Evolutionary conservation across 1,284 basidiomycete species (phyloP).

Genomic region (Ganoderma lucidum): DNA sequence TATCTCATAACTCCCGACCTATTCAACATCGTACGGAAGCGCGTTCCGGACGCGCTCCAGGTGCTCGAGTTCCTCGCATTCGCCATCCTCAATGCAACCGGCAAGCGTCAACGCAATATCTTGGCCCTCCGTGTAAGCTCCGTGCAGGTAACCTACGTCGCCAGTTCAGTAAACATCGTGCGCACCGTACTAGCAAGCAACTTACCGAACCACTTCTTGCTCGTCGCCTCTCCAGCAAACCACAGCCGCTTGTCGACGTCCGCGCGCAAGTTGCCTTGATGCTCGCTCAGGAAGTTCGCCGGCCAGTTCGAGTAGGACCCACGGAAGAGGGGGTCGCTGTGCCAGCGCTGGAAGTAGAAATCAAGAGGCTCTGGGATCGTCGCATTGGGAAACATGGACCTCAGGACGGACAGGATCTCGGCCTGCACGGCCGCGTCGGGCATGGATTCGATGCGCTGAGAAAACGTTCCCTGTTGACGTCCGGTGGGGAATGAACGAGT

Average conservation of each 20-base stretch:
- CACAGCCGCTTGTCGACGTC: constrained; percentile 61
- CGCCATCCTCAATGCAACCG: constrained; percentile 35
- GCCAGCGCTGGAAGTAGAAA: constrained; percentile 68
- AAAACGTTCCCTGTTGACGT: constrained; percentile 59
- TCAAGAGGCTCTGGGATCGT: constrained; percentile 59
- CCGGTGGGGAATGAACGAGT: constrained; percentile 3
- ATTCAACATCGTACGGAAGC: constrained; percentile 36
- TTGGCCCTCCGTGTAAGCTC: constrained; percentile 46
- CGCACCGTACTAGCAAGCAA: not conserved
- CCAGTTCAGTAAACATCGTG: not conserved
- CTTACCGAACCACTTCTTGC: constrained; percentile 62
- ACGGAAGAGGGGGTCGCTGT: constrained; percentile 61
- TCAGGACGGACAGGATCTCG: constrained; percentile 64
- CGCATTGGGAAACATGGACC: constrained; percentile 62
- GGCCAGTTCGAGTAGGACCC: constrained; percentile 80
- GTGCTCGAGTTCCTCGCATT: constrained; percentile 38
- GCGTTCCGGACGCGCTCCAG: constrained; percentile 40
- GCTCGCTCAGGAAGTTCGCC: constrained; percentile 58
- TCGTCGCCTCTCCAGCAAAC: constrained; percentile 74
- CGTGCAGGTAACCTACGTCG: constrained; percentile 45
- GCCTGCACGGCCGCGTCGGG: constrained; percentile 54
- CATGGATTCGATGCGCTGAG: constrained; percentile 63
- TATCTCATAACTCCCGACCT: not conserved
- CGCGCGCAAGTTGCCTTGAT: constrained; percentile 64
- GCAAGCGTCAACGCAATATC: constrained; percentile 38